Conservation (phyloP, 495 filamentous ascomycete species). For the Cercophora sp. region DNA sequence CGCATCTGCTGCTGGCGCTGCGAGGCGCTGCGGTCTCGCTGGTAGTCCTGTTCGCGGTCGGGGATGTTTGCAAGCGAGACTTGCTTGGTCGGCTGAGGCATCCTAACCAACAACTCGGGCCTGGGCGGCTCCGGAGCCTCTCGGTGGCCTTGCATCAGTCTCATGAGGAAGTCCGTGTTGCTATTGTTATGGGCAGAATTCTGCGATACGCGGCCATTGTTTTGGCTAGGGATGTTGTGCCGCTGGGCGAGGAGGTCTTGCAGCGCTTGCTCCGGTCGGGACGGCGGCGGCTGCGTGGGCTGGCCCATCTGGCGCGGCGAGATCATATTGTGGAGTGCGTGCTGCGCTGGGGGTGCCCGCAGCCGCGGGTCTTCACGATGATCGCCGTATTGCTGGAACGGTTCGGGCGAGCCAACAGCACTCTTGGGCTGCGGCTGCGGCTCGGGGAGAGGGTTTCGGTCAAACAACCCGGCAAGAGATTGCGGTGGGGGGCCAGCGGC, state of each 20-base stretch:
- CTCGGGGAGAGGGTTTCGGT: slow-evolving; percentile 24
- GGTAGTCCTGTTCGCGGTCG: slow-evolving; percentile 43
- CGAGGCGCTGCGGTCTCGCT: slow-evolving; percentile 29
- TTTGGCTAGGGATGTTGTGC: slow-evolving; percentile 38
- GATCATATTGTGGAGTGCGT: slow-evolving; percentile 39
- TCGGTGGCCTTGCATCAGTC: slow-evolving; percentile 48
- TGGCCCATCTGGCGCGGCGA: slow-evolving; percentile 37
- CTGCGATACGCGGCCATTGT: slow-evolving; percentile 32
- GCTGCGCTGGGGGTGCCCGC: slow-evolving; percentile 18
- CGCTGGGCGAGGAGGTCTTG: slow-evolving; percentile 53
- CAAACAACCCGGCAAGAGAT: slow-evolving; percentile 22
- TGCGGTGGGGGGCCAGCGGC: slow-evolving; percentile 18
- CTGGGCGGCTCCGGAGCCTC: slow-evolving; percentile 41
- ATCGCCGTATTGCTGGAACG: slow-evolving; percentile 42
- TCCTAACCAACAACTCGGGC: slow-evolving; percentile 32
- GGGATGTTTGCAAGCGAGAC: slow-evolving; percentile 22
- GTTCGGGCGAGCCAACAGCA: slow-evolving; percentile 36
- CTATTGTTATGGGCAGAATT: slow-evolving; percentile 39
- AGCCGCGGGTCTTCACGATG: slow-evolving; percentile 37
- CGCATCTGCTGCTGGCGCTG: slow-evolving; percentile 23
- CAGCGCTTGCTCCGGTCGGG: slow-evolving; percentile 49
- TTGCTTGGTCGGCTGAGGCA: slow-evolving; percentile 30
- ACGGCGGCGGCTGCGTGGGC: slow-evolving; percentile 32
- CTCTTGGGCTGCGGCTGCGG: slow-evolving; percentile 27
- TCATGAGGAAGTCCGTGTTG: slow-evolving; percentile 54